A percentile compares a stretch with the other conserved stretches of the same genome.
These are phyloP conservation scores for Gelatoporia subvermispora DNA, from an alignment of 768 basidiomycete genomes.

Conservation along the genomic window DNA sequence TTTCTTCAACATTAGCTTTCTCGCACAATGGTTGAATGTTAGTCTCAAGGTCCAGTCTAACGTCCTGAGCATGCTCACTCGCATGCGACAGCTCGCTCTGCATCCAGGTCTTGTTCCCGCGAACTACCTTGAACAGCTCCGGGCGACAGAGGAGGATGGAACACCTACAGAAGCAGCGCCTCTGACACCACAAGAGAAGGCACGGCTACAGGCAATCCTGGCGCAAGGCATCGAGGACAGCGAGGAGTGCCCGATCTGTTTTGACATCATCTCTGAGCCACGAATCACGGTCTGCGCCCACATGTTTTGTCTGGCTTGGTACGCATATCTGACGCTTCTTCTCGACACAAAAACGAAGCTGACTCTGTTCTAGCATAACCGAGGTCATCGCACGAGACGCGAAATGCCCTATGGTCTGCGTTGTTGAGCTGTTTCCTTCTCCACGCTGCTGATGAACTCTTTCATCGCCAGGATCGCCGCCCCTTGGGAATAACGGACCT, in stretches of 20 bases:
- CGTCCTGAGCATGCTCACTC: conserved; percentile 78
- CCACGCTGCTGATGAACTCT: neutral
- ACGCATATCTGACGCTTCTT: conserved; percentile 9
- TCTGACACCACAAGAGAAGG: conserved; percentile 50
- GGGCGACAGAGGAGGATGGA: conserved; percentile 24
- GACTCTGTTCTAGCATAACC: conserved; percentile 45
- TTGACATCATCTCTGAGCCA: conserved; percentile 53
- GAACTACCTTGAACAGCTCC: conserved; percentile 65
- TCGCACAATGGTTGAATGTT: neutral
- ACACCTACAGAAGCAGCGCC: conserved; percentile 26
- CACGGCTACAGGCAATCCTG: conserved; percentile 52
- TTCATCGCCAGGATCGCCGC: conserved; percentile 61
- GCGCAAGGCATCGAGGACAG: conserved; percentile 70
- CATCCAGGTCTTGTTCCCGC: conserved; percentile 73
- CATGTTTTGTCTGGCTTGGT: conserved; percentile 71
- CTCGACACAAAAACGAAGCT: neutral
- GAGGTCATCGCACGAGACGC: conserved; percentile 66
- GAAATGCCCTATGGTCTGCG: conserved; percentile 75
- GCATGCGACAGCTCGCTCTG: conserved; percentile 76
- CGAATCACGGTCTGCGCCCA: conserved; percentile 74
- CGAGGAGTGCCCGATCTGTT: conserved; percentile 81
- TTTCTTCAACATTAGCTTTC: neutral
- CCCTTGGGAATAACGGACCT: conserved; percentile 49
- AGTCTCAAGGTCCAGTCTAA: conserved; percentile 53
- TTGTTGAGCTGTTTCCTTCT: neutral